Evolutionary conservation across 805 yeast genomes (phyloP).

Genomic region (Metschnikowia borealis): DNA sequence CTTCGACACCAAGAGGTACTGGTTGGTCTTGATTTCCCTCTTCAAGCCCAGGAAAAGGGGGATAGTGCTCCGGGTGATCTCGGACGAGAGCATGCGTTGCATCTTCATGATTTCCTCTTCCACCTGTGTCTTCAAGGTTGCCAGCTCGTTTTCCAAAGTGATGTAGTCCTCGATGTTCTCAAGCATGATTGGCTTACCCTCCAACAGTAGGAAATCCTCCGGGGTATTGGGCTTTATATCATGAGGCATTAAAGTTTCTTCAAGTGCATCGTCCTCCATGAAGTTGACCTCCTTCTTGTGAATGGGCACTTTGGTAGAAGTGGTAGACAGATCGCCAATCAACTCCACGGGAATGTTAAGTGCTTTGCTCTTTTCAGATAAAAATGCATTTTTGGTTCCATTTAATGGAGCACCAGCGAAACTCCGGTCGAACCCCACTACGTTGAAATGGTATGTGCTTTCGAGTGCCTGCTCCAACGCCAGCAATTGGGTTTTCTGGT

Average conservation of each 20-base stretch:
- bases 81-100: constrained; percentile 19
- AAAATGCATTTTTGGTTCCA: constrained; percentile 21
- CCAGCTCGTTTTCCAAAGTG: constrained; percentile 13
- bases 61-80: constrained; percentile 26
- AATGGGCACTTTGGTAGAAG: constrained; percentile 24
- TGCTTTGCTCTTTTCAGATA: constrained; percentile 10
- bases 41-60: constrained; percentile 14
- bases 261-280: constrained; percentile 20
- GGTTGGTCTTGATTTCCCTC: constrained; percentile 25
- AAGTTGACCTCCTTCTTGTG: constrained; percentile 38
- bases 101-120: constrained; percentile 28
- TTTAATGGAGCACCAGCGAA: constrained; percentile 37
- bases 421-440: constrained; percentile 39
- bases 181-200: constrained; percentile 24
- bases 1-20: constrained; percentile 21
- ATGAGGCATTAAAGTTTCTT: constrained; percentile 15
- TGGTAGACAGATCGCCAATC: constrained; percentile 34
- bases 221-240: constrained; percentile 14
- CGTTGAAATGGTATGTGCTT: constrained; percentile 33
- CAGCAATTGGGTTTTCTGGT: constrained; percentile 27
- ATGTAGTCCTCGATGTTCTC: constrained; percentile 29
- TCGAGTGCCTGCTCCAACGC: constrained; percentile 29
- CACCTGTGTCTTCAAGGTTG: constrained; percentile 18
- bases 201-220: constrained; percentile 12
- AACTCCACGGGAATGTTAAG: constrained; percentile 34